These are phyloP conservation scores for Plasmopara viticola DNA, from an alignment of 352 stramenopile genomes.

Conservation along the genomic window DNA sequence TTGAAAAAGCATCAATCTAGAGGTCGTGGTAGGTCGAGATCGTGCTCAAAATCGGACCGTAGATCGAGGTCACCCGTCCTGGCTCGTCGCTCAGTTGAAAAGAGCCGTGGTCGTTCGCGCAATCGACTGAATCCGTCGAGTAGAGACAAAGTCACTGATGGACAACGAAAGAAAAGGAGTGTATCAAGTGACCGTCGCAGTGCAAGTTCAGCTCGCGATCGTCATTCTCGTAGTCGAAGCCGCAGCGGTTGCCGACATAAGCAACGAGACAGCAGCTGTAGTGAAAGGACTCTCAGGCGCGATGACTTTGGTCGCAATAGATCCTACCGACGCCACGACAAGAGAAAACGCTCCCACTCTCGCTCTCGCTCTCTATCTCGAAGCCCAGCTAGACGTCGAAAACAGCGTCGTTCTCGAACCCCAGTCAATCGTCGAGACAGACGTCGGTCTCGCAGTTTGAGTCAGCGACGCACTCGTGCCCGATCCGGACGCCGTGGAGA, in stretches of 20 bases:
- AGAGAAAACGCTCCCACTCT: constrained; percentile 1
- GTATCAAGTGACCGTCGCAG: constrained; percentile 9
- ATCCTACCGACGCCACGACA: constrained; percentile 7
- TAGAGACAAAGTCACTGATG: not conserved
- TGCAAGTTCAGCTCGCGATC: not conserved
- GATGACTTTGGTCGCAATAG: constrained; percentile 24
- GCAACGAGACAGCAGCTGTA: constrained; percentile 3
- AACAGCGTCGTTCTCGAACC: constrained; percentile 13
- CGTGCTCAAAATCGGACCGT: constrained; percentile 9
- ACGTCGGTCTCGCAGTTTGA: constrained; percentile 14
- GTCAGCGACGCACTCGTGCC: constrained; percentile 1
- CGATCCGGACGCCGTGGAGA: constrained; percentile 1
- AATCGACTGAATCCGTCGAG: not conserved
- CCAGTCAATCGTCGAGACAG: constrained; percentile 9
- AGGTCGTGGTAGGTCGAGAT: constrained; percentile 6
- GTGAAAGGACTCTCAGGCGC: constrained; percentile 6
- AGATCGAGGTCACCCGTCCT: constrained; percentile 13
- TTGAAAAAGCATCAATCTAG: no score
- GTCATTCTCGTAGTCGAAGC: constrained; percentile 15
- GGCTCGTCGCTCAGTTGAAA: not conserved
- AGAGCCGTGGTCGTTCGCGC: not conserved
- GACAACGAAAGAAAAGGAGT: constrained; percentile 6
- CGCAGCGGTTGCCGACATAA: constrained; percentile 8
- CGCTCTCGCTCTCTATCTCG: constrained; percentile 8
- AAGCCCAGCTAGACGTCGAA: constrained; percentile 9